Conservation (phyloP, 805 yeast species). For the Torulaspora delbrueckii region DNA sequence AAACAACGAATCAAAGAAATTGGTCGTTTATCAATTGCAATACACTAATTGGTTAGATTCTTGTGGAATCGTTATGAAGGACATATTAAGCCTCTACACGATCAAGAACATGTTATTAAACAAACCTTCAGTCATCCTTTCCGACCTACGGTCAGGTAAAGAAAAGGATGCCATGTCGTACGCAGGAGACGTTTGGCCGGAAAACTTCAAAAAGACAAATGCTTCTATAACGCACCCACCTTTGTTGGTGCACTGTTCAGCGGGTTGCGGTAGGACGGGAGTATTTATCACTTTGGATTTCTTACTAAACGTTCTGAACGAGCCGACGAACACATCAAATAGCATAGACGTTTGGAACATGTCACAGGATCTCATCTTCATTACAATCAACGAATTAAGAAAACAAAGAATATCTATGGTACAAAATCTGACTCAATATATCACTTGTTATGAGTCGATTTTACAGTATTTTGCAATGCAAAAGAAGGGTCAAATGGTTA, state of each 20-base stretch:
- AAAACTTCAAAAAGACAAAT: background rate
- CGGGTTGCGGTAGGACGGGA: constrained; percentile 96
- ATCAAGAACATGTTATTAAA: constrained; percentile 31
- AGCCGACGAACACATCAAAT: constrained; percentile 34
- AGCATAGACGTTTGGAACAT: constrained; percentile 41
- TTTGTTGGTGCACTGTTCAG: constrained; percentile 81
- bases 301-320: constrained; percentile 33
- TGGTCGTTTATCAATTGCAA: constrained; percentile 63
- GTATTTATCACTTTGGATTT: constrained; percentile 70
- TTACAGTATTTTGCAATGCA: constrained; percentile 29
- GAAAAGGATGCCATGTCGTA: constrained; percentile 11
- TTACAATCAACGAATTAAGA: constrained; percentile 57
- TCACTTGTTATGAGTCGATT: constrained; percentile 61
- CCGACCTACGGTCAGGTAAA: constrained; percentile 14
- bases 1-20: constrained; percentile 37
- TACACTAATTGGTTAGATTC: constrained; percentile 81
- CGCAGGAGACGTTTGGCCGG: constrained; percentile 7
- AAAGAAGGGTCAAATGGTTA: constrained; percentile 5
- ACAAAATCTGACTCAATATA: constrained; percentile 66
- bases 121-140: constrained; percentile 13
- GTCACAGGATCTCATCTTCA: constrained; percentile 51
- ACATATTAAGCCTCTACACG: constrained; percentile 30
- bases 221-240: constrained; percentile 36
- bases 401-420: constrained; percentile 75
- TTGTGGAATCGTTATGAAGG: constrained; percentile 48